Evolutionary conservation across 352 stramenopile species (phyloP), one percentile per base, ranked within the genome.

Genomic region (Phytophthora palmivora): DNA sequence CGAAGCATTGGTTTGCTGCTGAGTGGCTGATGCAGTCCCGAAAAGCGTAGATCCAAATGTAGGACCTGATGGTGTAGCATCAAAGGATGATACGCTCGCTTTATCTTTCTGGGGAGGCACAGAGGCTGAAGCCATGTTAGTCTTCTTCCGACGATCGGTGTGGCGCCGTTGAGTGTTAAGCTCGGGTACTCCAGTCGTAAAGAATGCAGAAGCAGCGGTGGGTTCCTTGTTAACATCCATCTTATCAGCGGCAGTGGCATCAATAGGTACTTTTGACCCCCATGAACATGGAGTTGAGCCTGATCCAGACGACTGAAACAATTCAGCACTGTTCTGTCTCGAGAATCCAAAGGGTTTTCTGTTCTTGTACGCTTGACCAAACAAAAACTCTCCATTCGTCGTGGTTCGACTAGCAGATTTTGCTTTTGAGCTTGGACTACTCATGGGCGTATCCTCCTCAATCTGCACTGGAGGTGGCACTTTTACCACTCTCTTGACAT

Each of bases 281-380:
- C 32, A 38, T 19, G 44, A 45, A 19, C 14, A 33, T 28, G 30
- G 5, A 51, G 28, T 21, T 39, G 45, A 22, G 28, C 6, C 8
- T 9, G 42, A 45, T 26, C 22, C 45, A 42, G 36, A 33, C 5
- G 50, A 46, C 4, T 44, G 33, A 39, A 57, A 39, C 14, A n/a
- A 50, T 4, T 58, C 51, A 8, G 19, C 67, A 8, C 42, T 62
- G 14, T 36, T 63, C 62, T 59, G 39, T 30, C 33, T 44, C 2
- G 32, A 48, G 18, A 58, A 65, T 0, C 9, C 7, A 59, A 59
- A 65, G 63, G 19, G 26, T n/a, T 67, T 70, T 48, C 64, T 53
- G 38, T 71, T 70, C 39, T 72, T 77, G 45, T 74, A 77, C 6
- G 42, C 45, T 61, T 63, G 51, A 28, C 63, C 69, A 58, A 74